Base-by-base conservation (phyloP, 139 green algal genomes). In the Chlamydomonas eustigma region DNA sequence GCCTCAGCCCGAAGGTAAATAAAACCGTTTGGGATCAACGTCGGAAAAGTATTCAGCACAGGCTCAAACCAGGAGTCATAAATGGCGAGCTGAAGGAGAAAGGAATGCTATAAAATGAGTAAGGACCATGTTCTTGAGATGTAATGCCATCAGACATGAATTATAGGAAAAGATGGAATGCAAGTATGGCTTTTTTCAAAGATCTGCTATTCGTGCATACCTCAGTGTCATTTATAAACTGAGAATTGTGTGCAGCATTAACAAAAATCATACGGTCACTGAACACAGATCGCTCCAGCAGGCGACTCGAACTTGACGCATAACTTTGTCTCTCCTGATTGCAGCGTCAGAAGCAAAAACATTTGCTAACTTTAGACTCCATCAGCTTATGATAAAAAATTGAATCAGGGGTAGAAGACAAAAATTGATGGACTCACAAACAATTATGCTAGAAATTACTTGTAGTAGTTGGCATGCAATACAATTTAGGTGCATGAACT, bases 211-310 rank as follows among this genome's bases (percentile, higher is more conserved):
- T n/a, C n/a, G 12, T 70, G 30, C 65, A n/a, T 34, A 73, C 65
- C 65, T 75, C 68, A 63, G 96, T 90, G 64, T 97, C 91, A 25
- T 76, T 80, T 82, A 98, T 91, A 76, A 81, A 93, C 39, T 92
- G 82, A 18, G 78, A 78, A 36, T 93, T 87, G 51, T 97, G 87
- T 73, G 97, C 90, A 1, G 93, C 90, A 22, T 90, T 83, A 76
- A 99, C 95, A 90, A 99, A 99, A 28, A 99, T 94, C 93, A 97
- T 95, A 34, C 95, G 85, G 78, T 99, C 95, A 39, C 84, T 92
- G 87, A 98, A 99, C n/a, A 99, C 90, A 24, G 81, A 93, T 32
- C 95, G 88, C 84, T 99, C 95, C 80, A 98, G 81, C 39, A 99
- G 77, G 0, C 95, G 84, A 25, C 97, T 82, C 28, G 80, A 81